Base-by-base conservation (phyloP, 164 flowering plant genomes). In the Magnolia kwangsiensis region DNA sequence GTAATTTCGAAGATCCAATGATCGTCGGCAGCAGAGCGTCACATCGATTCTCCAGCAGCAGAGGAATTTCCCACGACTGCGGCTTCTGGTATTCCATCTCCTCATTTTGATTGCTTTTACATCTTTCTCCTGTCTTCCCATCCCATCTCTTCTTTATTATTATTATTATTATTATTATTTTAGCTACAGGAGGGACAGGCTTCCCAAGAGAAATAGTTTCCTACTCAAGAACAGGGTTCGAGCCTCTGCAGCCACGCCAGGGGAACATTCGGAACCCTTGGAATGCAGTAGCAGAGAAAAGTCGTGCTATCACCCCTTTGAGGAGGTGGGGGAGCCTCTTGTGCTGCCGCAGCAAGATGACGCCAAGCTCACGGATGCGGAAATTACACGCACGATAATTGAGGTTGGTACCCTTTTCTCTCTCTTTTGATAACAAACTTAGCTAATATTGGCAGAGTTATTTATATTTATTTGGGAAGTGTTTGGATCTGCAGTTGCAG, bases 241-340 rank as follows among this genome's bases (percentile, higher is more conserved):
- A 73, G 95, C 90, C 7, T 55, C 61, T 55, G 61, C 7, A 3
- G 71, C 71, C 16, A n/a, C 71, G 1, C 74, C 81, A 16, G 84
- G 81, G 0, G 87, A 81, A 76, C 67, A 73, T 75, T 83, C 88
- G 0, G 90, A 89, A 73, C 91, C 88, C 29, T 50, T 72, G 51
- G 87, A 88, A 75, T 80, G 58, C 61, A 89, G 85, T 80, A 19
- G 19, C 18, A 29, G 71, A 13, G 87, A 82, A 29, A 84, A 80
- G 82, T 75, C 86, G 11, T 71, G 76, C 51, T 91, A 91, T 76
- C 98, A 94, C 81, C 98, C 96, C 8, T 91, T 74, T 80, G 98
- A 94, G 79, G 97, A 90, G 23, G 85, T 91, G 80, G 80, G 75
- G 8, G 86, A 84, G 20, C 72, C 88, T 3, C 76, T 74, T 7